Conservation (phyloP, 805 yeast species). For the Candida lessepsii region DNA sequence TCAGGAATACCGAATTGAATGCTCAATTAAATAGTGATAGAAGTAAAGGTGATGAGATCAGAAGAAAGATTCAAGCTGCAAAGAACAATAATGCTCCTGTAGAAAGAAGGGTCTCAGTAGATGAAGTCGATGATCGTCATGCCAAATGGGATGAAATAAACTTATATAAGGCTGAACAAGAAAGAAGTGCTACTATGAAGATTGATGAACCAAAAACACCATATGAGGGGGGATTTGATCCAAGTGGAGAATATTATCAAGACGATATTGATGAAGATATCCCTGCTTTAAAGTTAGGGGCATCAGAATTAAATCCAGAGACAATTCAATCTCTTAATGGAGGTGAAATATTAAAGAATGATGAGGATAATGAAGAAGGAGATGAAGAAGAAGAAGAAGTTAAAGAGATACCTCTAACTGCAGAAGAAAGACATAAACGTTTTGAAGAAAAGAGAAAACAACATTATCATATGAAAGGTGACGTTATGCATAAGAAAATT, state of each 20-base stretch:
- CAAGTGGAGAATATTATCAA: slow-evolving; percentile 74
- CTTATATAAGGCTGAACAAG: slow-evolving; percentile 68
- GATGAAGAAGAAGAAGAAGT: slow-evolving; percentile 40
- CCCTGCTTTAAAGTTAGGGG: slow-evolving; percentile 57
- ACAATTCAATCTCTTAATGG: slow-evolving; percentile 37
- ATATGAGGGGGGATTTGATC: slow-evolving; percentile 84
- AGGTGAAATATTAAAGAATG: slow-evolving; percentile 36
- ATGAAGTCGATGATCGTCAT: slow-evolving; percentile 28
- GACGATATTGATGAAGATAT: slow-evolving; percentile 56
- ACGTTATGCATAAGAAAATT: slow-evolving; percentile 40
- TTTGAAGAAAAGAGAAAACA: slow-evolving; percentile 79
- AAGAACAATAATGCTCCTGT: slow-evolving; percentile 13
- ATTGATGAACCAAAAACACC: slow-evolving; percentile 97
- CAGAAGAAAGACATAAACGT: slow-evolving; percentile 60
- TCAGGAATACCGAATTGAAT: slow-evolving; percentile 74
- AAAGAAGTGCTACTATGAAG: slow-evolving; percentile 69
- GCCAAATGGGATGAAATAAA: slow-evolving; percentile 87
- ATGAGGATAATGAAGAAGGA: slow-evolving; percentile 28
- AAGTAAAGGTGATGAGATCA: slow-evolving; percentile 44
- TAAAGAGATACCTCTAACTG: slow-evolving; percentile 38
- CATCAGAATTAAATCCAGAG: slow-evolving; percentile 46
- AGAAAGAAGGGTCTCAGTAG: neutral
- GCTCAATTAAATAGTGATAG: slow-evolving; percentile 47
- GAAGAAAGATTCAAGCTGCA: slow-evolving; percentile 43
- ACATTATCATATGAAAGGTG: slow-evolving; percentile 67